Evolutionary conservation across 352 stramenopile species (phyloP).

Genomic region (Phytophthora pini): DNA sequence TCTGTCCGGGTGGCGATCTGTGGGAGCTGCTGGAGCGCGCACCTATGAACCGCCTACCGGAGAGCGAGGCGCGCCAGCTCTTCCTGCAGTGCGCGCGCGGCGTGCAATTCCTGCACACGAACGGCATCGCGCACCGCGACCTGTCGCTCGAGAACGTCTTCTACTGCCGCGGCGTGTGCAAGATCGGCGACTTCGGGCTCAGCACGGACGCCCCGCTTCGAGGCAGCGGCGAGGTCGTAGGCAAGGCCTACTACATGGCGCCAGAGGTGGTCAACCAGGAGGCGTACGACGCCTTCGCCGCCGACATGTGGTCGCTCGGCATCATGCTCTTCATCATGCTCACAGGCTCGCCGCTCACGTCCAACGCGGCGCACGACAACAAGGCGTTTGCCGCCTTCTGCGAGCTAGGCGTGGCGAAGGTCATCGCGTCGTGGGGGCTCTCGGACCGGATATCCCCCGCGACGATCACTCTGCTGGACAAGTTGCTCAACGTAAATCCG

Average conservation of each 20-base stretch:
- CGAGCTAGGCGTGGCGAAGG: slow-evolving; percentile 49
- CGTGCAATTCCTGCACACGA: slow-evolving; percentile 43
- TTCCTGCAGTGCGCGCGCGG: slow-evolving; percentile 43
- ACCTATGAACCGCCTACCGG: slow-evolving; percentile 27
- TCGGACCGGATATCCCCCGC: slow-evolving; percentile 21
- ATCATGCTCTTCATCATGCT: slow-evolving; percentile 78
- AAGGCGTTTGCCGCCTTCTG: slow-evolving; percentile 43
- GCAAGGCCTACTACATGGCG: slow-evolving; percentile 69
- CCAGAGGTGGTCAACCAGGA: slow-evolving; percentile 47
- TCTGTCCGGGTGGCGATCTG: slow-evolving; percentile 57
- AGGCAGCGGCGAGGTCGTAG: slow-evolving; percentile 34
- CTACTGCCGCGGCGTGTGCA: slow-evolving; percentile 36
- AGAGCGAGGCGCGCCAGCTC: slow-evolving; percentile 27
- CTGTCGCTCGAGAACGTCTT: slow-evolving; percentile 66
- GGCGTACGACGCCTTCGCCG: slow-evolving; percentile 51
- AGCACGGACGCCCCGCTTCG: slow-evolving; percentile 29
- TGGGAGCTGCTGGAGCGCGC: slow-evolving; percentile 37
- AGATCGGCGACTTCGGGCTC: slow-evolving; percentile 68
- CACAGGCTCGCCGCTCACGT: slow-evolving; percentile 52
- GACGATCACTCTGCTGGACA: slow-evolving; percentile 9
- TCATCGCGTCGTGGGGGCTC: slow-evolving; percentile 60
- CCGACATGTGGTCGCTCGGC: slow-evolving; percentile 71
- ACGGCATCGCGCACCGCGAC: slow-evolving; percentile 59
- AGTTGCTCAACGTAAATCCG: slow-evolving; percentile 11
- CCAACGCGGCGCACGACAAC: slow-evolving; percentile 36